Percentiles rank a stretch among this genome's conserved stretches.
Conservation (phyloP, 495 filamentous ascomycete species). For the Sordaria brevicollis region DNA sequence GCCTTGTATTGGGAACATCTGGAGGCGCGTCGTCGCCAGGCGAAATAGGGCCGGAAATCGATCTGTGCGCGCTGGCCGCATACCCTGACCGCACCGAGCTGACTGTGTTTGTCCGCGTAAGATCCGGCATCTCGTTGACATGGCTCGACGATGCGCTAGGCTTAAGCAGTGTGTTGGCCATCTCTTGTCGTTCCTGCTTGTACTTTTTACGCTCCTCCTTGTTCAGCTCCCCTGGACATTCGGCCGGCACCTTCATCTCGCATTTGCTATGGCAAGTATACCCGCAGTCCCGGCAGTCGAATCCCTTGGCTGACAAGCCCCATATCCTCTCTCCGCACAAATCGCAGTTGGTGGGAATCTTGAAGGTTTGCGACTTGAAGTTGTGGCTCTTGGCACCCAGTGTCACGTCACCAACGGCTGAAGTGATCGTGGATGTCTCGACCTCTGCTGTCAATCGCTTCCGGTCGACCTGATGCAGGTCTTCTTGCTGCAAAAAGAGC, state of each 20-base stretch:
- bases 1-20: constrained; percentile 24
- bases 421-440: constrained; percentile 80
- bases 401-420: constrained; percentile 80
- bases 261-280: constrained; percentile 98
- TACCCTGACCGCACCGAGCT: constrained; percentile 86
- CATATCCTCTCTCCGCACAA: constrained; percentile 93
- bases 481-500: constrained; percentile 71
- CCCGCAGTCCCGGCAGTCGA: constrained; percentile 89
- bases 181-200: constrained; percentile 70
- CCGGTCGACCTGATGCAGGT: constrained; percentile 76
- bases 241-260: constrained; percentile 94
- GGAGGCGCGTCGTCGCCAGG: constrained; percentile 35
- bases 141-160: constrained; percentile 27
- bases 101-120: constrained; percentile 83
- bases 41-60: constrained; percentile 50
- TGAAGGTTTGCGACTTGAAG: constrained; percentile 95
- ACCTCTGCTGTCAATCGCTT: constrained; percentile 81
- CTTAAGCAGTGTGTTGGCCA: constrained; percentile 52
- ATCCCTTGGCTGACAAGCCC: constrained; percentile 92
- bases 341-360: constrained; percentile 97
- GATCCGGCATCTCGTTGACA: constrained; percentile 40
- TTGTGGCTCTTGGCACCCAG: constrained; percentile 87
- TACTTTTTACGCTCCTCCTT: constrained; percentile 93
- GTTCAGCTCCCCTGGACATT: constrained; percentile 84
- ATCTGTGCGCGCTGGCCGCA: constrained; percentile 66